Percentiles rank a stretch among this genome's conserved stretches.
Evolutionary conservation across 2,329 filamentous ascomycete genomes (phyloP).

Genomic region (Cladosporium sp.): DNA sequence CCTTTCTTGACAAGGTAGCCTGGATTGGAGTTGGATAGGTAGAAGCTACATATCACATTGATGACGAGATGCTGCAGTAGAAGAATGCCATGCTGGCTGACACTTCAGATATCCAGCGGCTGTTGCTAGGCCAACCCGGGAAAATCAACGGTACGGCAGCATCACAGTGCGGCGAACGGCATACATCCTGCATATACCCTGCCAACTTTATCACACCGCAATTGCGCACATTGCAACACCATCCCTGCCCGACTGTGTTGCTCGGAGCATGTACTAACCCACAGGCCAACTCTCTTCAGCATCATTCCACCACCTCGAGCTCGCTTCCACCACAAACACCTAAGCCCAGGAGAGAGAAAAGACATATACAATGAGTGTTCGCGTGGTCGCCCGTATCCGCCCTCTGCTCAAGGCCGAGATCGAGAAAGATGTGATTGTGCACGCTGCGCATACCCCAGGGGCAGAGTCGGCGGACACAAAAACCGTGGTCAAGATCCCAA

Average conservation of each 20-base stretch:
- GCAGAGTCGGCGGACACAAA: slow-evolving; percentile 31
- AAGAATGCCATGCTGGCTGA: neutral
- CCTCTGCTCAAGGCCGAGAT: slow-evolving; percentile 81
- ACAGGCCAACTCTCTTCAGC: slow-evolving; percentile 1
- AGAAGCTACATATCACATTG: too few relatives aligned
- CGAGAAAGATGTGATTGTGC: slow-evolving; percentile 82
- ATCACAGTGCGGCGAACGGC: neutral
- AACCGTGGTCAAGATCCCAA: slow-evolving; percentile 79
- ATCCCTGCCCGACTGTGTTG: neutral
- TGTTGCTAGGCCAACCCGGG: slow-evolving; percentile 3
- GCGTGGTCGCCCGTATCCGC: slow-evolving; percentile 86
- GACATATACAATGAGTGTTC: slow-evolving; percentile 52
- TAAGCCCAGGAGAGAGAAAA: neutral
- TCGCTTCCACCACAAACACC: neutral
- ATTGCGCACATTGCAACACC: neutral
- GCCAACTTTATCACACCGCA: neutral
- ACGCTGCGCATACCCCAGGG: slow-evolving; percentile 56
- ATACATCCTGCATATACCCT: neutral
- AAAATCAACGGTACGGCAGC: neutral
- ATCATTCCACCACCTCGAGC: neutral
- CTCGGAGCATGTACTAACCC: slow-evolving; percentile 10
- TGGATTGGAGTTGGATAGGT: too few relatives aligned
- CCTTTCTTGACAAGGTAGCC: too few relatives aligned
- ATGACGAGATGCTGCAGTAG: too few relatives aligned
- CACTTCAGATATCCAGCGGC: neutral